phyloP scores from a whole-genome alignment of 2,329 filamentous ascomycete species.

The Penicillium verrucosum region DNA sequence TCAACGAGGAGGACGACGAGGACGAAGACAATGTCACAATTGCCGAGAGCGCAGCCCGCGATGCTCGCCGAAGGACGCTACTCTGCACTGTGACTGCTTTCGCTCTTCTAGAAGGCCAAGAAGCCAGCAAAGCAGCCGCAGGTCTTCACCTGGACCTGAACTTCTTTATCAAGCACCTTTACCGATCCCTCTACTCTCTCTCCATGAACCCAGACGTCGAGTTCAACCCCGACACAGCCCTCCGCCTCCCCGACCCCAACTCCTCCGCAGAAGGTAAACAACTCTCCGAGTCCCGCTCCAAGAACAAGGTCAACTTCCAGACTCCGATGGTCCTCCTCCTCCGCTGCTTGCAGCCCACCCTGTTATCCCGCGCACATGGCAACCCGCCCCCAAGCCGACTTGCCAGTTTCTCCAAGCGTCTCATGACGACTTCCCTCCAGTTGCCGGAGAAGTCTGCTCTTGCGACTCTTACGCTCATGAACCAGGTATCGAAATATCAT shows the following conservation, averaged over 20 bases:
- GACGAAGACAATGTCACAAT: conserved; percentile 46
- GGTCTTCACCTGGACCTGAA: conserved; percentile 84
- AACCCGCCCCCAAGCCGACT: conserved; percentile 76
- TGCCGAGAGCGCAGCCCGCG: conserved; percentile 58
- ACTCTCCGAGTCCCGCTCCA: conserved; percentile 40
- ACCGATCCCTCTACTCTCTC: conserved; percentile 75
- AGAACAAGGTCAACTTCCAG: conserved; percentile 83
- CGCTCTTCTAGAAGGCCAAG: conserved; percentile 91
- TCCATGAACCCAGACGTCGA: conserved; percentile 84
- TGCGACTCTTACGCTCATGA: conserved; percentile 73
- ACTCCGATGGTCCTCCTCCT: conserved; percentile 91
- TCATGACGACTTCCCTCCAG: conserved; percentile 77
- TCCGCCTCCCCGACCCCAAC: conserved; percentile 67
- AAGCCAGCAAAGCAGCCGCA: conserved; percentile 77
- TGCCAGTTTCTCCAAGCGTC: conserved; percentile 90
- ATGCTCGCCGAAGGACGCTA: conserved; percentile 79
- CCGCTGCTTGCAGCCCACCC: conserved; percentile 75
- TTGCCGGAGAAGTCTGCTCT: conserved; percentile 84
- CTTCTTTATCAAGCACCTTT: conserved; percentile 94
- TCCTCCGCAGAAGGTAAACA: conserved; percentile 39
- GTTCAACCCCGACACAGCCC: conserved; percentile 66
- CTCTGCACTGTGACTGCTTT: conserved; percentile 96
- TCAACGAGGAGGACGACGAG: conserved; percentile 27
- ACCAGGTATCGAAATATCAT: conserved; percentile 76
- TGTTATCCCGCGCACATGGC: conserved; percentile 73